Conservation (phyloP, 163 green algal genomes). For the Chlorella variabilis region DNA sequence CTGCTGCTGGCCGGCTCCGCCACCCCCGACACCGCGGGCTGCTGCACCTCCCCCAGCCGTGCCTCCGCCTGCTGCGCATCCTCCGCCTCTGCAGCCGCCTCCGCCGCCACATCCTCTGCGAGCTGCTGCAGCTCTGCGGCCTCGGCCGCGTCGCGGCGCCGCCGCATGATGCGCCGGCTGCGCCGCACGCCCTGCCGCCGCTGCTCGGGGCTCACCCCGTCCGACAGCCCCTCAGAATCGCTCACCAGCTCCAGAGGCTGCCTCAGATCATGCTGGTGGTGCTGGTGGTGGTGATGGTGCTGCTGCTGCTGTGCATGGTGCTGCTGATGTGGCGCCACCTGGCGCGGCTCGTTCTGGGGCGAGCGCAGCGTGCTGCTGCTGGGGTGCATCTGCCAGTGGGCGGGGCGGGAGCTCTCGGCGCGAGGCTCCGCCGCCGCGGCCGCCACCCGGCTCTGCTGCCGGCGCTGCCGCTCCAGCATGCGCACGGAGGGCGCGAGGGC, state of each 20-base stretch:
- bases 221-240: conserved; percentile 7
- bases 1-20: conserved; percentile 30
- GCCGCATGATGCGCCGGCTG: conserved; percentile 29
- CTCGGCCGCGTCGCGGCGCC: conserved; percentile 12
- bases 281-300: not conserved
- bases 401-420: conserved; percentile 29
- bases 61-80: not conserved
- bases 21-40: conserved; percentile 29
- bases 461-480: conserved; percentile 33
- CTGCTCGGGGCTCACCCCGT: not conserved
- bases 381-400: conserved; percentile 32
- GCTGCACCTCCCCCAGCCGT: conserved; percentile 3
- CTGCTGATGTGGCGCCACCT: not conserved
- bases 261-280: not conserved
- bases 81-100: not conserved
- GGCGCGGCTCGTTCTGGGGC: not conserved
- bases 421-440: not conserved
- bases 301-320: not conserved
- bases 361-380: conserved; percentile 42
- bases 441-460: conserved; percentile 24
- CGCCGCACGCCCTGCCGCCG: conserved; percentile 20
- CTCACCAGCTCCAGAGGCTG: not conserved
- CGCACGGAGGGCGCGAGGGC: conserved; percentile 20
- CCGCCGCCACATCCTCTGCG: not conserved
- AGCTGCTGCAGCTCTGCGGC: not conserved